Conservation (phyloP, 2,329 filamentous ascomycete species). For the Plectosphaerella sp. region DNA sequence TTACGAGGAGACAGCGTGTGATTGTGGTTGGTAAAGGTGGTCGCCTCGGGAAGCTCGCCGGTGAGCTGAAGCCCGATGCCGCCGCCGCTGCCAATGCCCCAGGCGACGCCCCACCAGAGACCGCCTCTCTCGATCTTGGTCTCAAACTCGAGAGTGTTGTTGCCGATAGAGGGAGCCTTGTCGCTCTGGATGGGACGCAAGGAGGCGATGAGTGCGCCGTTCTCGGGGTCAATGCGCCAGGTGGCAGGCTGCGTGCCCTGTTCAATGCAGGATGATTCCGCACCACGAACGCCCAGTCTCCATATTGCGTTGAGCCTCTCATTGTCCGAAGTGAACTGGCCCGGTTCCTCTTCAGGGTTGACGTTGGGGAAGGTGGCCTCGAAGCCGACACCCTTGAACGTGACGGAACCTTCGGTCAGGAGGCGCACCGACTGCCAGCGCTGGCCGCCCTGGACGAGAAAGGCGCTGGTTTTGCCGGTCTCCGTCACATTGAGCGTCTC, state of each 20-base stretch:
- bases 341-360: slow-evolving; percentile 18
- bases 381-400: slow-evolving; percentile 25
- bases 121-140: slow-evolving; percentile 31
- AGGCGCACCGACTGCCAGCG: slow-evolving; percentile 32
- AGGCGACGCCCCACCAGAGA: slow-evolving; percentile 27
- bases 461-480: slow-evolving; percentile 20
- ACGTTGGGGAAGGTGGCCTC: slow-evolving; percentile 19
- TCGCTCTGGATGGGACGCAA: slow-evolving; percentile 22
- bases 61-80: slow-evolving; percentile 10
- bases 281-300: slow-evolving; percentile 28
- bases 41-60: slow-evolving; percentile 4
- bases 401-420: slow-evolving; percentile 25
- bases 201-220: slow-evolving; percentile 29
- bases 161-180: slow-evolving; percentile 16
- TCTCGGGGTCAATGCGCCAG: slow-evolving; percentile 22
- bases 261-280: slow-evolving; percentile 29
- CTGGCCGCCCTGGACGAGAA: slow-evolving; percentile 34
- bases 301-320: slow-evolving; percentile 26
- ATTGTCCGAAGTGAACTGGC: slow-evolving; percentile 22
- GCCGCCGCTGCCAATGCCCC: slow-evolving; percentile 5
- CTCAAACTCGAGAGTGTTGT: slow-evolving; percentile 31
- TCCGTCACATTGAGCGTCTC: slow-evolving; percentile 32
- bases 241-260: slow-evolving; percentile 27
- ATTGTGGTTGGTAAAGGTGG: slow-evolving; percentile 22
- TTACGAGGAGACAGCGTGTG: slow-evolving; percentile 26